Conservation (phyloP, 306 rosid species). For the Prunus campanulata region DNA sequence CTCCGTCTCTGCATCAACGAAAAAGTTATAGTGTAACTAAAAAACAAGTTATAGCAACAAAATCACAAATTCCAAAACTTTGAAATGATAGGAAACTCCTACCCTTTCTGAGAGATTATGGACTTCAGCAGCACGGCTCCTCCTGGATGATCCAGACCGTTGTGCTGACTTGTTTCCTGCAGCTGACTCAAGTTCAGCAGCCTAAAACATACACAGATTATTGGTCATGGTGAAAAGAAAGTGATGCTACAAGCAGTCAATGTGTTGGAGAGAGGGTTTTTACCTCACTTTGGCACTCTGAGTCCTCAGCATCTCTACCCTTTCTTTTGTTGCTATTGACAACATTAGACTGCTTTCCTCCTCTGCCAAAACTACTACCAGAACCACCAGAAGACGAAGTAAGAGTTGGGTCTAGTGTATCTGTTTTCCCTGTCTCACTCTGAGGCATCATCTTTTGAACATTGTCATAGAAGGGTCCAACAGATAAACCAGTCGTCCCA, state of each 20-base stretch:
- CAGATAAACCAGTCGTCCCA: conserved; percentile 47
- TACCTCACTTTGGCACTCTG: conserved; percentile 85
- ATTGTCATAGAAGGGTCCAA: conserved; percentile 36
- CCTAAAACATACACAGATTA: conserved; percentile 29
- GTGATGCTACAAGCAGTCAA: background rate
- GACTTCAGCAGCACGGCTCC: conserved; percentile 79
- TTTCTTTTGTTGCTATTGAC: conserved; percentile 63
- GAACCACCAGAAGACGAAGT: conserved; percentile 80
- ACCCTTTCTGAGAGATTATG: conserved; percentile 95
- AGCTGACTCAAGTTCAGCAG: conserved; percentile 58
- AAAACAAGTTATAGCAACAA: background rate
- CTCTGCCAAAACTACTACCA: conserved; percentile 64
- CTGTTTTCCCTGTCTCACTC: conserved; percentile 45
- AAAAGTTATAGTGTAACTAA: background rate
- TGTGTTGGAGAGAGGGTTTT: background rate
- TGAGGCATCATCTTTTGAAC: conserved; percentile 30
- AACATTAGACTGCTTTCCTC: conserved; percentile 46
- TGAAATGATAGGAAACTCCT: conserved; percentile 20
- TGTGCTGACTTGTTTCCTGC: conserved; percentile 48
- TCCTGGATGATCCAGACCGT: conserved; percentile 50
- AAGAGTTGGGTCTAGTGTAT: conserved; percentile 48
- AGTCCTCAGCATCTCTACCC: conserved; percentile 59
- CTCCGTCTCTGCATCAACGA: conserved; percentile 62
- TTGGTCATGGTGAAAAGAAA: background rate
- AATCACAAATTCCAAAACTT: conserved; percentile 10